Evolutionary conservation across 2,329 filamentous ascomycete species (phyloP), one percentile per base, ranked within the genome.

Genomic region (Fusarium veterinarium): DNA sequence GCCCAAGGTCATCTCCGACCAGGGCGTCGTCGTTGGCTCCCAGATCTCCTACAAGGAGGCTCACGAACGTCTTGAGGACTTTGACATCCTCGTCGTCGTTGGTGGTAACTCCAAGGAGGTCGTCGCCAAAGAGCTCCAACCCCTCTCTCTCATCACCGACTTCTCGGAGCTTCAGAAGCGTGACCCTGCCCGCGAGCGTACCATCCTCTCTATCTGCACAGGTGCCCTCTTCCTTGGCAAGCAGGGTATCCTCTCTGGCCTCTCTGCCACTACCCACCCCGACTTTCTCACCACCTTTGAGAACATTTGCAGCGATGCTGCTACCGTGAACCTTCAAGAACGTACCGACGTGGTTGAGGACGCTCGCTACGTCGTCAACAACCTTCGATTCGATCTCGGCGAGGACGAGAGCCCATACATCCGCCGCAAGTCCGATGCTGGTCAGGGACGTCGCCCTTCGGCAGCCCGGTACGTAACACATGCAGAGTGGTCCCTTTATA

Each of bases 361-460:
- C 72, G 87, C 88, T 79, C 89, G 93, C 79, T 97, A 96, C 80
- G 93, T 97, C 25, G 94, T 97, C 81, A 97, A 97, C 87, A 96
- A 97, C 83, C 91, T 95, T 67, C 92, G 94, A 76, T 97, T 95
- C 81, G 93, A 96, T 77, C 86, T 96, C 75, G 92, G 92, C 79
- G 90, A 93, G 78, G 92, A 95, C 71, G 91, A 95, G 82, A 95
- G 94, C 82, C 93, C 93, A 37, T 95, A 95, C 83, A 91, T 96
- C 80, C 88, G 93, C 77, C 91, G 89, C 85, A 93, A 92, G 87
- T 89, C 90, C 65, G 91, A 93, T 75, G 85, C 87, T 70, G 90
- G 87, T 28, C 67, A 69, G 45, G 66, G 66, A 53, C 85, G 88
- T 73, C 88, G 89, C 69, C 88, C 89, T 51, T 89, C 89, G 51